Percentiles rank a stretch among this genome's conserved stretches.
Evolutionary conservation across 2,329 filamentous ascomycete genomes (phyloP).

Genomic region (Fulvia fulva): DNA sequence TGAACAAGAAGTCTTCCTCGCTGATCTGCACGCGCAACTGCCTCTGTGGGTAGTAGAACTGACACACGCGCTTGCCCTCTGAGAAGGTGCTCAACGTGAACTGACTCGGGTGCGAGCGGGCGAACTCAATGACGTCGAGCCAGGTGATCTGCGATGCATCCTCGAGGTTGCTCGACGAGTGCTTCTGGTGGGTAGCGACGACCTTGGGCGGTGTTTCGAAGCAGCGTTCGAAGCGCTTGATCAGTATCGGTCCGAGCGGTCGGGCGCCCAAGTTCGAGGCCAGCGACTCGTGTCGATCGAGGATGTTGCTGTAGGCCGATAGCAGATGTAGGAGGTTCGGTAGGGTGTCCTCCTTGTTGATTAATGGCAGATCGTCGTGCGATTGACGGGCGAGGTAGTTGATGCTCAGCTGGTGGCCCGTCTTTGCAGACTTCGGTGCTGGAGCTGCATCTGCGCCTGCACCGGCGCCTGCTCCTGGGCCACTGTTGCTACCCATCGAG

Average conservation of each 20-base stretch:
- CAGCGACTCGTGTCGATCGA: constrained; percentile 81
- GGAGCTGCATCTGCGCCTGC: too few relatives aligned
- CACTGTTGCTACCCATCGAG: constrained; percentile 18
- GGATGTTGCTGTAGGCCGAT: constrained; percentile 76
- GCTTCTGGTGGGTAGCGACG: constrained; percentile 52
- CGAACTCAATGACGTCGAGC: constrained; percentile 82
- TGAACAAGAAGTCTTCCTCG: constrained; percentile 82
- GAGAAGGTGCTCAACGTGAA: constrained; percentile 68
- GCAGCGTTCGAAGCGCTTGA: constrained; percentile 80
- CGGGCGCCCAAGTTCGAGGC: constrained; percentile 81
- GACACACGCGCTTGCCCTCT: constrained; percentile 69
- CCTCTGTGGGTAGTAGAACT: constrained; percentile 67
- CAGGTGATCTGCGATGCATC: constrained; percentile 60
- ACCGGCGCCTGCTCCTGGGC: too few relatives aligned
- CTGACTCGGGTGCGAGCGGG: constrained; percentile 72
- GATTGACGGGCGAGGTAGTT: constrained; percentile 64
- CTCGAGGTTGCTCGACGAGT: constrained; percentile 33
- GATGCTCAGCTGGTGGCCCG: constrained; percentile 59
- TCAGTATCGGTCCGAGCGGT: constrained; percentile 73
- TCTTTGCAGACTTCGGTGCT: constrained; percentile 41
- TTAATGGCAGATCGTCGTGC: constrained; percentile 58
- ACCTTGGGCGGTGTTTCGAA: constrained; percentile 77
- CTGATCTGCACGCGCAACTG: constrained; percentile 78
- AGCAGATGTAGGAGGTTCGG: constrained; percentile 69
- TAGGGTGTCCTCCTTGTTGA: constrained; percentile 66